Conservation (phyloP, 2,329 filamentous ascomycete genomes). For the Apiospora aurea region DNA sequence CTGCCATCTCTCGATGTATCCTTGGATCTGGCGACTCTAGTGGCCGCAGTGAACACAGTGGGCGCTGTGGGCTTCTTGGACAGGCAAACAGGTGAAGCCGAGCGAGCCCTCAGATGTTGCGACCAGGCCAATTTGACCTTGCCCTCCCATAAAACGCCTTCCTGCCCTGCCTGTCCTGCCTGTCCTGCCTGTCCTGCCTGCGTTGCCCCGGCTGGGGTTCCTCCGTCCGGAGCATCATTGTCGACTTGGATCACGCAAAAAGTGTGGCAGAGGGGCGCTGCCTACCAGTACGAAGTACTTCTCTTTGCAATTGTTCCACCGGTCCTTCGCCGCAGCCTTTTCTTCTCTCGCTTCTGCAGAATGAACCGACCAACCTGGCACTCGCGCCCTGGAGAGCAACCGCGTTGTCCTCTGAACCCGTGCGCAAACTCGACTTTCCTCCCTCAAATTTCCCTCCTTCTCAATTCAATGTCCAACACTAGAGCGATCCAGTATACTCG, state of each 20-base stretch:
- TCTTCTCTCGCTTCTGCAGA: background rate
- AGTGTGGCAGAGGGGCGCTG: background rate
- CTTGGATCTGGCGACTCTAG: conserved; percentile 2
- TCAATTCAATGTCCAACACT: background rate
- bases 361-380: background rate
- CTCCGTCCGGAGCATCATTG: conserved; percentile 14
- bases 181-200: background rate
- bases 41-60: background rate
- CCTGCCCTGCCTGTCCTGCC: too few relatives aligned
- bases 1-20: conserved; percentile 3
- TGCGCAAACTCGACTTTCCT: background rate
- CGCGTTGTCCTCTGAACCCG: background rate
- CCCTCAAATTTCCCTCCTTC: background rate
- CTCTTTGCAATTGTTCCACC: background rate
- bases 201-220: background rate
- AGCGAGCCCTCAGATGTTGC: background rate
- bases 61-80: background rate
- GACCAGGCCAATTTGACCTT: background rate
- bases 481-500: background rate
- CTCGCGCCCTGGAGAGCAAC: background rate
- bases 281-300: background rate
- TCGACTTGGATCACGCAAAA: background rate
- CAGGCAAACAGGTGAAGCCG: conserved; percentile 6
- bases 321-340: background rate
- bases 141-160: background rate